phyloP scores from a whole-genome alignment of 176 grass and related monocot genomes.

The Puya raimondii region DNA sequence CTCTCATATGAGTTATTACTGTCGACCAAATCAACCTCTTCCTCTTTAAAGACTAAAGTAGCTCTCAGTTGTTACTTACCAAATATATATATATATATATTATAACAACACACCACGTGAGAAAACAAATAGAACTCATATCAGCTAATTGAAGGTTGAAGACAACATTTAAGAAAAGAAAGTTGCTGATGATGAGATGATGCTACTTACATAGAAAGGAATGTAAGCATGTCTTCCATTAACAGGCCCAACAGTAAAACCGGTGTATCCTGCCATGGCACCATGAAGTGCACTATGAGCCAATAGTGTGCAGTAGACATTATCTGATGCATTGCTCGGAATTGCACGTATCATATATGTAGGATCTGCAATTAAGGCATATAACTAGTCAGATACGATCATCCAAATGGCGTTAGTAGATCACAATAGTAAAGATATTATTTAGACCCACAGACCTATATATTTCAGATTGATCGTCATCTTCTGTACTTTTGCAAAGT shows the following conservation, averaged over 20 bases:
- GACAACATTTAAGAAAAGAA: too few relatives aligned
- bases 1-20: too few relatives aligned
- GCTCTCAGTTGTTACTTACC: too few relatives aligned
- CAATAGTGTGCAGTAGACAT: slow-evolving; percentile 83
- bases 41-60: too few relatives aligned
- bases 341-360: slow-evolving; percentile 89
- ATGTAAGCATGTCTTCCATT: slow-evolving; percentile 92
- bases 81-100: too few relatives aligned
- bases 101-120: too few relatives aligned
- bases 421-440: background rate
- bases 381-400: background rate
- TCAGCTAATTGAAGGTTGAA: too few relatives aligned
- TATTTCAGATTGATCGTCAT: slow-evolving; percentile 89
- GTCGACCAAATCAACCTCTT: too few relatives aligned
- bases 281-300: slow-evolving; percentile 85
- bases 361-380: slow-evolving; percentile 24
- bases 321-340: slow-evolving; percentile 80
- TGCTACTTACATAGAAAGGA: slow-evolving; percentile 71
- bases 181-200: background rate
- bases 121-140: too few relatives aligned
- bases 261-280: slow-evolving; percentile 87
- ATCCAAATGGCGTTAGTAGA: background rate
- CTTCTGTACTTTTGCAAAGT: slow-evolving; percentile 65
- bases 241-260: slow-evolving; percentile 74
- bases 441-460: slow-evolving; percentile 26